A percentile compares a stretch with the other conserved stretches of the same genome.
phyloP scores from a whole-genome alignment of 106 monocot species.

The Ottelia alismoides region DNA sequence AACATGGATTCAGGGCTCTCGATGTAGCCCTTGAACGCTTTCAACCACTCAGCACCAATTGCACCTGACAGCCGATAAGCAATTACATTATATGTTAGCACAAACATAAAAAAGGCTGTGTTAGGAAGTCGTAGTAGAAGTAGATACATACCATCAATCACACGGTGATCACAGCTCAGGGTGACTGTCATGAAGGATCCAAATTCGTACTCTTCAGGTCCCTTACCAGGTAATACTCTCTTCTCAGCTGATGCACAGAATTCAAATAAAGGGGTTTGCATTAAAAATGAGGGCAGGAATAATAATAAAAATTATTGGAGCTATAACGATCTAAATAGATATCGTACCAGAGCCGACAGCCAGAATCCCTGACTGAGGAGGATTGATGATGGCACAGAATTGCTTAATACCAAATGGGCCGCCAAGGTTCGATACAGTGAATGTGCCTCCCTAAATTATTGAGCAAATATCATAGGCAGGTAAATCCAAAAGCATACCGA shows the following conservation, averaged over 20 bases:
- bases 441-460: too few relatives aligned
- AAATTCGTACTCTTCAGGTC: constrained; percentile 38
- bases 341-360: constrained; percentile 68
- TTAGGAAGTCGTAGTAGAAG: not conserved
- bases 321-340: not conserved
- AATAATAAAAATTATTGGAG: not conserved
- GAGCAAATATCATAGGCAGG: too few relatives aligned
- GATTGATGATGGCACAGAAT: constrained; percentile 81
- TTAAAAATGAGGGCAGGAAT: not conserved
- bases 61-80: constrained; percentile 35
- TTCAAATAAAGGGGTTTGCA: too few relatives aligned
- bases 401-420: constrained; percentile 82
- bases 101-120: not conserved
- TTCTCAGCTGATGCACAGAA: constrained; percentile 79
- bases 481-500: too few relatives aligned
- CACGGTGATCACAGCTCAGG: constrained; percentile 81
- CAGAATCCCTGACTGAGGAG: constrained; percentile 71
- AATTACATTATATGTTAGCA: not conserved
- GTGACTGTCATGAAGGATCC: constrained; percentile 70
- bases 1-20: constrained; percentile 65
- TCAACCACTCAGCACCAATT: constrained; percentile 80
- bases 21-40: constrained; percentile 76
- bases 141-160: constrained; percentile 51
- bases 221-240: constrained; percentile 54
- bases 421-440: too few relatives aligned